Base-by-base conservation (phyloP, 768 basidiomycete genomes). In the Imleria badia region DNA sequence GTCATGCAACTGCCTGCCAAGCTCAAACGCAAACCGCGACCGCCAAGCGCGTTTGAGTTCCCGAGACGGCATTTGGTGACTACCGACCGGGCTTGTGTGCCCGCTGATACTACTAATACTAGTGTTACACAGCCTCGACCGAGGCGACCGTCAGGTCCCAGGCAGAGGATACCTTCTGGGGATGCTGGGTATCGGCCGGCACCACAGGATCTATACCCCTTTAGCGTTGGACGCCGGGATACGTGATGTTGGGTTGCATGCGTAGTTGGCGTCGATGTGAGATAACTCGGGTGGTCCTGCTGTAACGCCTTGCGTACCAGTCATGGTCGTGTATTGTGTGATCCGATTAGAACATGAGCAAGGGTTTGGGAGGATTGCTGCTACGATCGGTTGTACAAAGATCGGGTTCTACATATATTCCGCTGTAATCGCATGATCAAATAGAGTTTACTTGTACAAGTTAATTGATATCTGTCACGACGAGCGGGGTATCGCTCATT, bases 61-160 rank as follows among this genome's bases (percentile, higher is more conserved):
- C 69, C 69, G 31, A 19, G 23, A 5, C 22, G 38, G 20, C 50
- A 51, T 7, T 14, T n/a, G 22, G 38, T 19, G 19, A 19, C 42
- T 3, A 54, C 33, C 14, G 64, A 68, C 11, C 42, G 36, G 45
- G 11, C 46, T 5, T 14, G 26, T 9, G 19, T 36, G 30, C 6
- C 48, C 6, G 22, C 17, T 31, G 61, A 57, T 1, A 30, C 13
- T 40, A 4, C 26, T 26, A 56, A 57, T 1, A 30, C 13, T 40
- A 4, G 4, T 26, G 12, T 33, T 6, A 29, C 51, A 46, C 64
- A 63, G 41, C 61, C 65, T 29, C 67, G 72, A 36, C 52, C 64
- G n/a, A 58, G 65, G 44, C 64, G 69, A 36, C 73, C 72, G 2
- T 72, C 72, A 4, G 72, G 72, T 13, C 73, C 72, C 4, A 60